Evolutionary conservation across 352 stramenopile species (phyloP).

Genomic region (Phytophthora colocasiae): DNA sequence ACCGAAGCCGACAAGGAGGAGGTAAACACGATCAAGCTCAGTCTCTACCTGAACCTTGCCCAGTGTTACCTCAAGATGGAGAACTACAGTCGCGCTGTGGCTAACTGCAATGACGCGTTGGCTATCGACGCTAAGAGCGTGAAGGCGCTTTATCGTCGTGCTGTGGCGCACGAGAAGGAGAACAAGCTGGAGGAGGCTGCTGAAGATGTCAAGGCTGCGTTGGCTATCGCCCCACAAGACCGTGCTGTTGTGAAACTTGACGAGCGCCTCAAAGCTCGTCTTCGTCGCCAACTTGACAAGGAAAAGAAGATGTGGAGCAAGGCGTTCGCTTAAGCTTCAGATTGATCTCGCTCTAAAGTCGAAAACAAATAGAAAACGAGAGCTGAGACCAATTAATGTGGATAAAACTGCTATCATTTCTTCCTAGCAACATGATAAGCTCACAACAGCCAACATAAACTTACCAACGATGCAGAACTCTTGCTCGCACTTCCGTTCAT

Average conservation of each 20-base stretch:
- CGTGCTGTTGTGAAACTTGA: slow-evolving; percentile 80
- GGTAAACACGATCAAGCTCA: slow-evolving; percentile 91
- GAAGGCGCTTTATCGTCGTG: slow-evolving; percentile 91
- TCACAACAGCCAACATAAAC: slow-evolving; percentile 24
- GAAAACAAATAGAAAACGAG: slow-evolving; percentile 10
- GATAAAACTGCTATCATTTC: slow-evolving; percentile 39
- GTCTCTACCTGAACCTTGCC: slow-evolving; percentile 92
- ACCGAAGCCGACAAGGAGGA: slow-evolving; percentile 81
- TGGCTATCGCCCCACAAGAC: slow-evolving; percentile 72
- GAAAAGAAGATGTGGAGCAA: slow-evolving; percentile 93
- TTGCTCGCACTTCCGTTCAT: slow-evolving; percentile 7
- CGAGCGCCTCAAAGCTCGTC: slow-evolving; percentile 69
- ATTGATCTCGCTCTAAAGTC: background rate
- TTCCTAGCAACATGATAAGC: slow-evolving; percentile 13
- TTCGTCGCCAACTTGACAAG: slow-evolving; percentile 85
- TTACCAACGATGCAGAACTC: background rate
- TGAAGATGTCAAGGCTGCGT: slow-evolving; percentile 64
- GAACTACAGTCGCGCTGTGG: slow-evolving; percentile 81
- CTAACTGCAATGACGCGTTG: slow-evolving; percentile 89
- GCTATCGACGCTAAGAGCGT: slow-evolving; percentile 73
- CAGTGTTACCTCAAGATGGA: slow-evolving; percentile 96
- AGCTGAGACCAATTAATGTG: slow-evolving; percentile 30
- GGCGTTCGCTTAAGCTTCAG: slow-evolving; percentile 66
- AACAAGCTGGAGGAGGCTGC: slow-evolving; percentile 84
- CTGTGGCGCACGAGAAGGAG: slow-evolving; percentile 87